These are phyloP conservation scores for Colletotrichum sp. DNA, from an alignment of 2,329 filamentous ascomycete species.

Conservation along the genomic window DNA sequence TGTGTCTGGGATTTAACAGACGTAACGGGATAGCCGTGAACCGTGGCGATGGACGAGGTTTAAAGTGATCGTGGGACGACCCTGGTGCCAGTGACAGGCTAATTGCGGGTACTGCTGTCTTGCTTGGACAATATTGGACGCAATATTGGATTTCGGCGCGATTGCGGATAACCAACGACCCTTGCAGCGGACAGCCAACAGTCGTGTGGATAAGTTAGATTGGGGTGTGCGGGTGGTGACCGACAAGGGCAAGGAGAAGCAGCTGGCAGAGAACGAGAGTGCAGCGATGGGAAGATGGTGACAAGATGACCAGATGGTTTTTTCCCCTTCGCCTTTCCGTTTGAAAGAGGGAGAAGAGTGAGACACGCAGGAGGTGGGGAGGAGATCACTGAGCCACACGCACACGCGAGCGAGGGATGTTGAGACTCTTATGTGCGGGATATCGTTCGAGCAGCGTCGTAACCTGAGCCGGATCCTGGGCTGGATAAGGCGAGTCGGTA, in stretches of 20 bases:
- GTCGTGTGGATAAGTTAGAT: not conserved
- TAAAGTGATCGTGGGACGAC: slow-evolving; percentile 20
- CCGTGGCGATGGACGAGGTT: slow-evolving; percentile 13
- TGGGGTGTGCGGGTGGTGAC: not conserved
- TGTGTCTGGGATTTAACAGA: slow-evolving; percentile 1
- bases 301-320: not conserved
- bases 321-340: not conserved
- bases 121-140: slow-evolving; percentile 20
- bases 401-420: slow-evolving; percentile 17
- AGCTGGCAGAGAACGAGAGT: not conserved
- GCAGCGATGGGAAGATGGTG: not conserved
- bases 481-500: slow-evolving; percentile 13
- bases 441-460: slow-evolving; percentile 13
- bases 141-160: slow-evolving; percentile 20
- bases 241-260: not conserved
- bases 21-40: slow-evolving; percentile 12
- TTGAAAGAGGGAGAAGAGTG: slow-evolving; percentile 1
- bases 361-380: slow-evolving; percentile 9
- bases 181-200: slow-evolving; percentile 6
- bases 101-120: slow-evolving; percentile 19
- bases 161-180: slow-evolving; percentile 18
- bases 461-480: not conserved
- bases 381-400: not conserved
- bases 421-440: slow-evolving; percentile 9
- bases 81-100: slow-evolving; percentile 15